phyloP scores from a whole-genome alignment of 1,284 basidiomycete species.

The Rhizopogon parksii region DNA sequence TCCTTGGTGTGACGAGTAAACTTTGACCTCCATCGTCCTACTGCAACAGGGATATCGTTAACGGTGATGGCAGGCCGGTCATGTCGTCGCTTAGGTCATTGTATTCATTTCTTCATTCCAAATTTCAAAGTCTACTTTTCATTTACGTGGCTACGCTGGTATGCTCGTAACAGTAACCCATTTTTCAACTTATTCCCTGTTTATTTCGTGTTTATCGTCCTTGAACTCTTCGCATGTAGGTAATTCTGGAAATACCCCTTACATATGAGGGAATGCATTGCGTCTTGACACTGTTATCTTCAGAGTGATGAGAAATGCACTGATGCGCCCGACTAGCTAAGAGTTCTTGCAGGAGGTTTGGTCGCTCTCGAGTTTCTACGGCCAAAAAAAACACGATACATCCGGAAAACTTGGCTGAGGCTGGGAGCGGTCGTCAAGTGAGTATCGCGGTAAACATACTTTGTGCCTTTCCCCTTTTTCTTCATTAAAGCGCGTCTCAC shows the following conservation, averaged over 20 bases:
- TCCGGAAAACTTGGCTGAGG: no score
- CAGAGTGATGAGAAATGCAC: neutral
- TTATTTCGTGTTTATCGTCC: constrained; percentile 9
- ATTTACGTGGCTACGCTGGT: constrained; percentile 6
- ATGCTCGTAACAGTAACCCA: constrained; percentile 22
- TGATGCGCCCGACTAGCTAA: neutral
- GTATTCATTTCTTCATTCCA: neutral
- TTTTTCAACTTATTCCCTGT: constrained; percentile 5
- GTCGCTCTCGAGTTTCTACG: no score
- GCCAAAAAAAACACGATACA: no score
- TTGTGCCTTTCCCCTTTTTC: no score
- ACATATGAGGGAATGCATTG: constrained; percentile 16
- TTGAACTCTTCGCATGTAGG: constrained; percentile 16
- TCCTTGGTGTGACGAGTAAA: constrained; percentile 52
- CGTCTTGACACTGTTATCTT: constrained; percentile 11
- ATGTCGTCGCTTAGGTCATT: constrained; percentile 16
- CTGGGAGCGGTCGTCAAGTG: no score
- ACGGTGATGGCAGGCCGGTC: constrained; percentile 22
- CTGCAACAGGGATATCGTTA: constrained; percentile 1
- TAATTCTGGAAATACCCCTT: constrained; percentile 22
- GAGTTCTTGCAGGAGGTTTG: neutral
- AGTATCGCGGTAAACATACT: no score
- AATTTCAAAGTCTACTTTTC: constrained; percentile 3
- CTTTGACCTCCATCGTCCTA: neutral
- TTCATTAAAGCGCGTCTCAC: no score